Conservation (phyloP, 306 rosid genomes). For the Lupinus albus region DNA sequence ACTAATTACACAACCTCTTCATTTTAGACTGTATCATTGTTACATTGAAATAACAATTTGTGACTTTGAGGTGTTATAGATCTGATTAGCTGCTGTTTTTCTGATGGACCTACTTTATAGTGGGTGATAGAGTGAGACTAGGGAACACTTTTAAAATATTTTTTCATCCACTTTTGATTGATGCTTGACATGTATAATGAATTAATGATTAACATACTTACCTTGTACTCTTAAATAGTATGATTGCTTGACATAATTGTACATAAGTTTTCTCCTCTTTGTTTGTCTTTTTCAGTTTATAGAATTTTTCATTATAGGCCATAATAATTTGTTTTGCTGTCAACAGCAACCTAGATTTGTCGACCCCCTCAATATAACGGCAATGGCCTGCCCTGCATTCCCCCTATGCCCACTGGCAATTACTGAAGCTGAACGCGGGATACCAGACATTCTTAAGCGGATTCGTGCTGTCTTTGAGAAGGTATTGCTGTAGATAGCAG, state of each 20-base stretch:
- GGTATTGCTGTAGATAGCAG: constrained; percentile 50
- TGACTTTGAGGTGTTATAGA: constrained; percentile 13
- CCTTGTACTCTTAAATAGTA: neutral
- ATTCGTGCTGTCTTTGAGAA: constrained; percentile 88
- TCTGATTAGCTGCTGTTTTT: constrained; percentile 24
- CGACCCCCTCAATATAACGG: constrained; percentile 91
- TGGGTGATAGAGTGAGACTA: too few relatives aligned
- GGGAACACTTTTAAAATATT: neutral
- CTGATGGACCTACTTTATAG: neutral
- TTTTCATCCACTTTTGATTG: neutral
- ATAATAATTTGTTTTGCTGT: constrained; percentile 11
- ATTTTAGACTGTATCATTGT: neutral
- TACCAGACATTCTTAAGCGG: constrained; percentile 86
- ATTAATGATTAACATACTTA: constrained; percentile 2
- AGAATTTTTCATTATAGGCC: neutral
- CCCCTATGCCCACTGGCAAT: constrained; percentile 97
- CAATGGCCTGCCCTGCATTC: constrained; percentile 99
- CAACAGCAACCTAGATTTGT: constrained; percentile 81
- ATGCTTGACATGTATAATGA: constrained; percentile 16
- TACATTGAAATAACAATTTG: neutral
- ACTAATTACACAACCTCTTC: neutral
- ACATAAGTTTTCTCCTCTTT: constrained; percentile 11
- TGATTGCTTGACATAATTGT: constrained; percentile 15
- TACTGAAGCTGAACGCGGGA: constrained; percentile 97
- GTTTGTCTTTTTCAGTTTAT: constrained; percentile 7